These are phyloP conservation scores for Cladorrhinum sp. DNA, from an alignment of 2,329 filamentous ascomycete species.

Conservation along the genomic window DNA sequence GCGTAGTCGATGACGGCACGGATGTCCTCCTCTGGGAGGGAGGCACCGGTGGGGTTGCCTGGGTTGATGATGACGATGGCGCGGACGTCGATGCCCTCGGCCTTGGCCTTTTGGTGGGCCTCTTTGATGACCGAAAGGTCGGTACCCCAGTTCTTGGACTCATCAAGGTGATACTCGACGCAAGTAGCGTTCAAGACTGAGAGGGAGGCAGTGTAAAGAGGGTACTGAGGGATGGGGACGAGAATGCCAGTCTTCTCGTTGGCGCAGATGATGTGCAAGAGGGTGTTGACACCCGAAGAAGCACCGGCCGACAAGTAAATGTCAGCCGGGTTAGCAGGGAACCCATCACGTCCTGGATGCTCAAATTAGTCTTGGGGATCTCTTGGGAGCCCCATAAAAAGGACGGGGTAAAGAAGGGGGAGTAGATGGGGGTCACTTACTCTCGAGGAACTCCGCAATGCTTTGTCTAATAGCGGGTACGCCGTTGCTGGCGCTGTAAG, in stretches of 20 bases:
- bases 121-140: conserved; percentile 73
- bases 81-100: conserved; percentile 79
- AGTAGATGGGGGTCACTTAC: conserved; percentile 53
- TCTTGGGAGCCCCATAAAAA: neutral
- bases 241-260: conserved; percentile 76
- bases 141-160: conserved; percentile 82
- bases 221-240: conserved; percentile 95
- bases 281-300: conserved; percentile 90
- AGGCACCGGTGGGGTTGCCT: conserved; percentile 93
- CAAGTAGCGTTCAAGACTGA: conserved; percentile 78
- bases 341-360: conserved; percentile 73
- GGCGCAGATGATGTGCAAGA: conserved; percentile 85
- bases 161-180: conserved; percentile 93
- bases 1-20: conserved; percentile 84
- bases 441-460: conserved; percentile 88
- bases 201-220: conserved; percentile 92
- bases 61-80: conserved; percentile 98
- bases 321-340: conserved; percentile 72
- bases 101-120: conserved; percentile 70
- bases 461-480: conserved; percentile 82
- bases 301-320: conserved; percentile 92
- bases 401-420: too few relatives aligned
- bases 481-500: conserved; percentile 93
- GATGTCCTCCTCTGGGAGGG: conserved; percentile 74
- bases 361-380: conserved; percentile 19